Evolutionary conservation across 1,139 yeast genomes (phyloP).

Genomic region (Nakaseomyces delphensis): DNA sequence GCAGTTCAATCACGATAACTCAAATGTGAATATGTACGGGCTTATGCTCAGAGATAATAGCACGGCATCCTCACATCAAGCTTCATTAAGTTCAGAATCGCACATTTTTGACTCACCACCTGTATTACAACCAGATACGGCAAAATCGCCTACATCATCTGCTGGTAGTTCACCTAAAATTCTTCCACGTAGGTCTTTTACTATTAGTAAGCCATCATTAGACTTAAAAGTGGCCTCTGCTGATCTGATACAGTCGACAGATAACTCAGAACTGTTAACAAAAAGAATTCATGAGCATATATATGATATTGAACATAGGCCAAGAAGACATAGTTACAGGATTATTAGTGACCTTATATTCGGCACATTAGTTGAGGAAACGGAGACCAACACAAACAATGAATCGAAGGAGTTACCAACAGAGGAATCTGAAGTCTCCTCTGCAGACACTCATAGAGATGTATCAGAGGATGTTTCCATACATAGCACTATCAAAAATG

Average conservation of each 20-base stretch:
- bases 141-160: slow-evolving; percentile 11
- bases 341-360: slow-evolving; percentile 14
- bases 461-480: background rate
- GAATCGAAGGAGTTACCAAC: background rate
- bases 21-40: slow-evolving; percentile 40
- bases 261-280: slow-evolving; percentile 15
- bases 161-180: slow-evolving; percentile 19
- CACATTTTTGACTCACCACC: slow-evolving; percentile 12
- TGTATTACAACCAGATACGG: slow-evolving; percentile 13
- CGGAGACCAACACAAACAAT: slow-evolving; percentile 4
- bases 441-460: slow-evolving; percentile 1
- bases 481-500: background rate
- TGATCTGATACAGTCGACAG: slow-evolving; percentile 29
- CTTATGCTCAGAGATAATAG: slow-evolving; percentile 3
- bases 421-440: slow-evolving; percentile 1
- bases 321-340: slow-evolving; percentile 16
- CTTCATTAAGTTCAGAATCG: slow-evolving; percentile 2
- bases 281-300: slow-evolving; percentile 21
- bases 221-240: slow-evolving; percentile 32
- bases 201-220: slow-evolving; percentile 30
- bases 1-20: background rate
- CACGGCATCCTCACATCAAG: slow-evolving; percentile 11
- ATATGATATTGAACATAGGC: slow-evolving; percentile 15
- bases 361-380: slow-evolving; percentile 17
- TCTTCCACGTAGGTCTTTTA: slow-evolving; percentile 19